These are phyloP conservation scores for Phellopilus nigrolimitatus DNA, from an alignment of 1,284 basidiomycete species.

Conservation along the genomic window DNA sequence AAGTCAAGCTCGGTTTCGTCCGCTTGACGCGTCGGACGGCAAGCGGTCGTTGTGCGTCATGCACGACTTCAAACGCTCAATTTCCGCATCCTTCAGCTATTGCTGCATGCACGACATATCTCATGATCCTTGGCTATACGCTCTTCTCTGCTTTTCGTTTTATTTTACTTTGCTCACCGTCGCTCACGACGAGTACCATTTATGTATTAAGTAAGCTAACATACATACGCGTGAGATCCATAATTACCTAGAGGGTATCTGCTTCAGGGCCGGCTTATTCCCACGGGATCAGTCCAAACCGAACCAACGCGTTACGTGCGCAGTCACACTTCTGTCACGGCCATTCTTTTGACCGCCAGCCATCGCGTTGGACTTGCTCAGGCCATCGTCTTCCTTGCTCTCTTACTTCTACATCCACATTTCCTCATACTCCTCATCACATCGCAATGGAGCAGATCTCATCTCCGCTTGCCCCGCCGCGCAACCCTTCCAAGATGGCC, in stretches of 20 bases:
- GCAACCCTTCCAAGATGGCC: constrained; percentile 50
- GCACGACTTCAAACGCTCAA: too few species aligned
- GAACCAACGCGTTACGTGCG: constrained; percentile 4
- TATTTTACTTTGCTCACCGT: too few species aligned
- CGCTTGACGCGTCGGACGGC: neutral
- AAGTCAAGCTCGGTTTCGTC: neutral
- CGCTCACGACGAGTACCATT: constrained; percentile 5
- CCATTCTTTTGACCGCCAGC: constrained; percentile 4
- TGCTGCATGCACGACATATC: too few species aligned
- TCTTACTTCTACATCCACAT: constrained; percentile 4
- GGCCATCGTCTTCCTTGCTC: constrained; percentile 1
- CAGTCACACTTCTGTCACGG: neutral
- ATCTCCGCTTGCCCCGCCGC: constrained; percentile 54
- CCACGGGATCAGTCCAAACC: constrained; percentile 3
- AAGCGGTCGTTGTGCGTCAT: too few species aligned
- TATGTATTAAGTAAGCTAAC: too few species aligned
- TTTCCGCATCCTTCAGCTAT: too few species aligned
- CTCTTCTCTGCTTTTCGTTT: too few species aligned
- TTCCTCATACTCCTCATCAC: neutral
- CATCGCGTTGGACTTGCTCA: neutral
- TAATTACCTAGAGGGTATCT: too few species aligned
- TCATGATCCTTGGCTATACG: too few species aligned
- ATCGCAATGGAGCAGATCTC: constrained; percentile 66
- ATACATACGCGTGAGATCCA: too few species aligned
- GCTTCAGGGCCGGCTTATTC: neutral